These are phyloP conservation scores for Helicostylum pulchrum DNA, from an alignment of 192 early-diverging fungal genomes.

Conservation along the genomic window DNA sequence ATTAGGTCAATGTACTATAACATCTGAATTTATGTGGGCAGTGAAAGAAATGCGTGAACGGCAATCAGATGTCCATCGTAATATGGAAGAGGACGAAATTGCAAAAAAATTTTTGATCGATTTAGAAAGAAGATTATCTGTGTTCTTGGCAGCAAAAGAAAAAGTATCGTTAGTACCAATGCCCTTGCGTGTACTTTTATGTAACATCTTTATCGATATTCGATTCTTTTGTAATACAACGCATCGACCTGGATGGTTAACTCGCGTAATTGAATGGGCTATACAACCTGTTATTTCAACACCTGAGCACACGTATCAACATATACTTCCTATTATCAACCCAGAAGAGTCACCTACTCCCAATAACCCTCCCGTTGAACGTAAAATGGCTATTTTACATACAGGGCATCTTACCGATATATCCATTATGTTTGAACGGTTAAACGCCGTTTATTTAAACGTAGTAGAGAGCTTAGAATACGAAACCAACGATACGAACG, in stretches of 20 bases:
- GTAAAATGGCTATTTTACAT: conserved; percentile 11
- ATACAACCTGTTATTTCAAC: conserved; percentile 28
- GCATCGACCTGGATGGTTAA: conserved; percentile 52
- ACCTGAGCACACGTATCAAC: conserved; percentile 9
- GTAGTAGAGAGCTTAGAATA: conserved; percentile 6
- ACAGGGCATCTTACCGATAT: conserved; percentile 44
- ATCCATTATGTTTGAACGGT: conserved; percentile 33
- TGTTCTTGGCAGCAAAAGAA: conserved; percentile 49
- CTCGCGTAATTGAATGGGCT: conserved; percentile 49
- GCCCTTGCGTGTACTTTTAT: conserved; percentile 47
- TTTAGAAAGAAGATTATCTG: conserved; percentile 45
- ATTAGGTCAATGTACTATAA: conserved; percentile 51
- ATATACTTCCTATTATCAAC: neutral
- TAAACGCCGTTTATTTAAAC: conserved; percentile 29
- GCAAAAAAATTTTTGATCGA: conserved; percentile 59
- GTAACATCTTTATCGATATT: conserved; percentile 50
- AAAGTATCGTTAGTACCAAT: conserved; percentile 44
- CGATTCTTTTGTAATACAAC: conserved; percentile 55
- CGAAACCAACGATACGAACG: conserved; percentile 1
- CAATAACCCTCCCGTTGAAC: neutral
- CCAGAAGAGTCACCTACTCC: neutral
- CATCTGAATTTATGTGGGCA: conserved; percentile 50
- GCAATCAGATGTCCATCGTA: conserved; percentile 35
- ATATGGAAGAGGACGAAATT: conserved; percentile 43
- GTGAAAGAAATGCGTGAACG: conserved; percentile 33